Base-by-base conservation (phyloP, 305 asterid species). In the Fraxinus xanthoxyloides region DNA sequence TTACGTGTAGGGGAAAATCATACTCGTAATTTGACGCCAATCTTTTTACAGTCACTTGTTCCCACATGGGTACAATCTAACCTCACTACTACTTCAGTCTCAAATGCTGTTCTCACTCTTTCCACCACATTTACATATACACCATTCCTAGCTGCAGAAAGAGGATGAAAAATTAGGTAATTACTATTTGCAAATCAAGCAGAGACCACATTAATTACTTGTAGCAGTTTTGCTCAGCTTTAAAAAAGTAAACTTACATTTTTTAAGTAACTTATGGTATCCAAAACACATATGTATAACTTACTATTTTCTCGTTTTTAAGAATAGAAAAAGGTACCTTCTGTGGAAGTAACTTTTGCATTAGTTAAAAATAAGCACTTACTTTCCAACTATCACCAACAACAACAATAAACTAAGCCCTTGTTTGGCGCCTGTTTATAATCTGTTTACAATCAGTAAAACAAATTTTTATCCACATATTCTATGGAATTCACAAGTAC, bases 21-120 rank as follows among this genome's bases (percentile, higher is more conserved):
- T 91, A 93, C 98, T 89, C 95, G 87, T 85, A 95, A 83, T 85
- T 95, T 95, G 81, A 90, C 97, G n/a, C 97, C 98, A 12, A 93
- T 95, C 84, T 87, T 93, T 89, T 95, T 95, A 83, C 98, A 93
- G 86, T 95, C 97, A 21, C 89, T 92, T 21, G 91, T 84, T 84
- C 98, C 98, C 86, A 87, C 95, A 63, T 90, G 89, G 80, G 89
- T 65, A 85, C 98, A 95, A 81, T 95, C 98, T 48, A 95, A 81
- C 83, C 97, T 93, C 38, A 91, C 91, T 7, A 95, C 90, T 83
- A 90, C 97, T 69, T 89, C 94, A 23, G 87, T 87, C 87, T 89
- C 90, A 81, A 95, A 93, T 23, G 95, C 97, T 13, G 88, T 82
- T 85, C 97, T 90, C 79, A 92, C 90, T 83, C 81, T 93, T 84